Base-by-base conservation (phyloP, 2,329 filamentous ascomycete genomes). In the Xylariaceae sp. region DNA sequence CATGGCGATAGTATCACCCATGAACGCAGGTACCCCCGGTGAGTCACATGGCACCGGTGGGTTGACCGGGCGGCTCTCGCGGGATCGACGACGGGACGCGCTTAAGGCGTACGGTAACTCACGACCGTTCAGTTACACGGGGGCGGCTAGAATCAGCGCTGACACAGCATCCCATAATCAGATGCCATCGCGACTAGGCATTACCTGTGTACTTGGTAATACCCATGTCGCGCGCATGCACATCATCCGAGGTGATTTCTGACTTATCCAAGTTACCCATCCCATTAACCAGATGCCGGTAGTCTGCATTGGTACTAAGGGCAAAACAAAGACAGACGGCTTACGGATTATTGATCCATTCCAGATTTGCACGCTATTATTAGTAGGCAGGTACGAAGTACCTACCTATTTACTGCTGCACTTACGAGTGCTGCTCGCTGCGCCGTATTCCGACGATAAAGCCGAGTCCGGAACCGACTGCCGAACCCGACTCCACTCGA, bases 31-130 rank as follows among this genome's bases (percentile, higher is more conserved):
- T 35, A 15, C 47, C 4, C 61, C 61, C 53, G 49, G 56, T 15
- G 13, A 30, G 50, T 56, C 30, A 51, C 56, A 57, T 57, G 17
- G n/a, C 56, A 55, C 53, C 55, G 5, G 45, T 51, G 50, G 35
- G 9, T 30, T 58, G 58, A 59, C 54, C 30, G 49, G 39, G 35
- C 47, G 39, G 55, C 58, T 53, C 51, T 61, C 55, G 59, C 58
- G 51, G 56, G 55, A 58, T 51, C 42, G 10, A 17, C 55, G 18
- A 54, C 49, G n/a, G 45, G 34, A 37, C 23, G 51, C 42, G 57
- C 51, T 50, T 55, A 42, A 18, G 17, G 17, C 17, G 17, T 18
- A 4, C 53, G 11, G 11, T 10, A 42, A 30, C 18, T 30, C n/a
- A 45, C 4, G n/a, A n/a, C 5, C 42, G n/a, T 49, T 5, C 7